Conservation (phyloP, 78 protist genomes). For the Paulinella micropora region DNA sequence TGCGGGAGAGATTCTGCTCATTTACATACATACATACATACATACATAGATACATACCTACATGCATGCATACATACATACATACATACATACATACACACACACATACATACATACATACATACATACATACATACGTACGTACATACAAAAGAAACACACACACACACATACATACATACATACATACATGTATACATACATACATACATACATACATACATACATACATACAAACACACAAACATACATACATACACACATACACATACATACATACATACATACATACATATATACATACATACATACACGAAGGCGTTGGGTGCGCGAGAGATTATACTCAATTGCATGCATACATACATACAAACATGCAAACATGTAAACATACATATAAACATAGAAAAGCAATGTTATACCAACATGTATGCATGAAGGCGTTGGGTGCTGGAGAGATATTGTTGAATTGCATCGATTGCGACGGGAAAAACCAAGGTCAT, state of each 20-base stretch:
- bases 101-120: not conserved
- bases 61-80: not conserved
- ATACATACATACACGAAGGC: not conserved
- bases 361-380: not conserved
- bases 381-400: not conserved
- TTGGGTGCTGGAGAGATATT: constrained; percentile 45
- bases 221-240: not conserved
- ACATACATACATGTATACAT: not conserved
- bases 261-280: not conserved
- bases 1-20: no score
- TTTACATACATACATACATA: not conserved
- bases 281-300: not conserved
- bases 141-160: not conserved
- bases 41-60: not conserved
- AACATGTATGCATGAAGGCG: not conserved
- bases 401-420: not conserved
- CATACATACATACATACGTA: not conserved
- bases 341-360: not conserved
- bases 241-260: not conserved
- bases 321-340: no score
- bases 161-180: not conserved
- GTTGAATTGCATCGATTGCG: constrained; percentile 62
- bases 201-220: not conserved
- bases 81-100: not conserved
- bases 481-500: constrained; percentile 42